phyloP scores from a whole-genome alignment of 2,329 filamentous ascomycete genomes.

The Grosmannia huntii region DNA sequence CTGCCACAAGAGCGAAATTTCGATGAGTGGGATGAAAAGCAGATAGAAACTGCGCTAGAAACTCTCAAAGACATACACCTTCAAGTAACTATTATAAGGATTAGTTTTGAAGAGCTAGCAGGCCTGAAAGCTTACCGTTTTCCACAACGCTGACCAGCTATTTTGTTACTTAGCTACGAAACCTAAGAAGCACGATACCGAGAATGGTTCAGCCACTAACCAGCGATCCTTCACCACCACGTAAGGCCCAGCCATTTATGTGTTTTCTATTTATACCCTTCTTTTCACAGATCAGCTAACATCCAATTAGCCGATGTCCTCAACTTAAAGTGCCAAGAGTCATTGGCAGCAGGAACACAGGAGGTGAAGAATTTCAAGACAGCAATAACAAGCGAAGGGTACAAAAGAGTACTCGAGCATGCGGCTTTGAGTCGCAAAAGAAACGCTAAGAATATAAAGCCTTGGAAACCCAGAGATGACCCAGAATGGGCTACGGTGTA shows the following conservation, averaged over 20 bases:
- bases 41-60: constrained; percentile 35
- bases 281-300: neutral
- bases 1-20: constrained; percentile 7
- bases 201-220: constrained; percentile 39
- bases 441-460: constrained; percentile 42
- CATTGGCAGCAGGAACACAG: constrained; percentile 31
- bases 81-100: constrained; percentile 26
- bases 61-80: constrained; percentile 41
- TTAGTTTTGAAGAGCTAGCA: neutral
- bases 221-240: constrained; percentile 31
- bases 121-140: neutral
- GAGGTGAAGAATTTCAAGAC: constrained; percentile 40
- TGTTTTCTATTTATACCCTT: neutral
- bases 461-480: constrained; percentile 46
- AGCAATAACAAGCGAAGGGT: constrained; percentile 32
- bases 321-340: constrained; percentile 33
- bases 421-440: constrained; percentile 39
- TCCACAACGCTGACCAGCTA: neutral
- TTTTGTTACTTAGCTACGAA: constrained; percentile 24
- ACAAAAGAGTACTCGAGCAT: constrained; percentile 36
- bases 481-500: constrained; percentile 38
- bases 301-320: constrained; percentile 34
- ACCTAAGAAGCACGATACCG: constrained; percentile 35
- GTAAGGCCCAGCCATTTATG: constrained; percentile 25
- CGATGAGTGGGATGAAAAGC: constrained; percentile 33